Conservation (phyloP, 192 early-diverging fungal species). For the Umbelopsis ramanniana region DNA sequence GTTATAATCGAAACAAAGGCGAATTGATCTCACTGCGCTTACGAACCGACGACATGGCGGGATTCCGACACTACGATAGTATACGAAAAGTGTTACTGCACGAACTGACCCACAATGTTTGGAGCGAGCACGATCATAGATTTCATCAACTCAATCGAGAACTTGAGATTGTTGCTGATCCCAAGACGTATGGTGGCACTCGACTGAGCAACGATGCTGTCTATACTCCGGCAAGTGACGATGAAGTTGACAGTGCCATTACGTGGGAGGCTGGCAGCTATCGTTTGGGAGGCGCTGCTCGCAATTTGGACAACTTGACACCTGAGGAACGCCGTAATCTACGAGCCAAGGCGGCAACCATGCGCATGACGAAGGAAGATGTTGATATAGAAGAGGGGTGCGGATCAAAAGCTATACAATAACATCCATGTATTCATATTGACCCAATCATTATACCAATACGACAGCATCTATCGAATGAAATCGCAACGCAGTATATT, state of each 20-base stretch:
- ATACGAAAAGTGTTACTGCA: conserved; percentile 75
- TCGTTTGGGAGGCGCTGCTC: conserved; percentile 55
- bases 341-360: conserved; percentile 57
- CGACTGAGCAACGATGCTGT: conserved; percentile 41
- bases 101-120: conserved; percentile 79
- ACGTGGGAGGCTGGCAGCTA: conserved; percentile 62
- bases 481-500: no score
- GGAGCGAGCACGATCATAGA: conserved; percentile 69
- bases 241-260: conserved; percentile 33
- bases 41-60: conserved; percentile 76
- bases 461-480: no score
- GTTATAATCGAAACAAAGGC: conserved; percentile 73
- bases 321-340: conserved; percentile 48
- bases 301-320: not conserved
- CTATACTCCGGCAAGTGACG: conserved; percentile 45
- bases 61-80: conserved; percentile 73
- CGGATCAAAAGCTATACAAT: conserved; percentile 29
- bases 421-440: no score
- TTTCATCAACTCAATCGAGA: conserved; percentile 76
- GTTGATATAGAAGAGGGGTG: conserved; percentile 65
- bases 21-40: conserved; percentile 74
- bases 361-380: conserved; percentile 65
- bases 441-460: no score
- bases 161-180: conserved; percentile 61
- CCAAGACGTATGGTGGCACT: conserved; percentile 50